These are phyloP conservation scores for Saposhnikovia divaricata DNA, from an alignment of 129 eudicot genomes.

Conservation along the genomic window DNA sequence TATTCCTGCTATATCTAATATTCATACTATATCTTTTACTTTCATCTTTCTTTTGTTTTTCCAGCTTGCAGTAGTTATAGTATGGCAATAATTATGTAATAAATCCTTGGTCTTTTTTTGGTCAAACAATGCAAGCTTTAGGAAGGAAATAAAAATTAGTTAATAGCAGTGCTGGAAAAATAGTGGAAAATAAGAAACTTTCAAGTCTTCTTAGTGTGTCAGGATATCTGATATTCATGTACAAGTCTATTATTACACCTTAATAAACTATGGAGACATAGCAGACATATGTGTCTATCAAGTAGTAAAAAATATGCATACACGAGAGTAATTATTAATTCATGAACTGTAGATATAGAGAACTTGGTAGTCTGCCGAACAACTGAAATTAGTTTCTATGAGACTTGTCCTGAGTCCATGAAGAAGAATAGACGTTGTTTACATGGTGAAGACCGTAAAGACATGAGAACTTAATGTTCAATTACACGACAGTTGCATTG, in stretches of 20 bases:
- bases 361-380: too few relatives aligned
- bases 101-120: neutral
- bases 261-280: neutral
- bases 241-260: neutral
- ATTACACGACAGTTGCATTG: too few relatives aligned
- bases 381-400: too few relatives aligned
- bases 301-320: neutral
- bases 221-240: neutral
- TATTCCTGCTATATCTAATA: neutral
- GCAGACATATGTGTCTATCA: neutral
- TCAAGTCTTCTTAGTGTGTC: neutral
- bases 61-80: neutral
- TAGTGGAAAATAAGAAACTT: neutral
- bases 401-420: too few relatives aligned
- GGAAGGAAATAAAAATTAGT: neutral
- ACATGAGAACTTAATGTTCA: too few relatives aligned
- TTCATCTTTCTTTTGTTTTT: neutral
- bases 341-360: too few relatives aligned
- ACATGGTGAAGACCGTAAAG: too few relatives aligned
- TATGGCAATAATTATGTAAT: neutral
- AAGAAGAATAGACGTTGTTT: too few relatives aligned
- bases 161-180: neutral
- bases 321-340: too few relatives aligned
- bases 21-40: neutral
- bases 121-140: neutral